Percentiles rank a stretch among this genome's conserved stretches.
phyloP scores from a whole-genome alignment of 1,284 basidiomycete species.

The Peniophora sp. region DNA sequence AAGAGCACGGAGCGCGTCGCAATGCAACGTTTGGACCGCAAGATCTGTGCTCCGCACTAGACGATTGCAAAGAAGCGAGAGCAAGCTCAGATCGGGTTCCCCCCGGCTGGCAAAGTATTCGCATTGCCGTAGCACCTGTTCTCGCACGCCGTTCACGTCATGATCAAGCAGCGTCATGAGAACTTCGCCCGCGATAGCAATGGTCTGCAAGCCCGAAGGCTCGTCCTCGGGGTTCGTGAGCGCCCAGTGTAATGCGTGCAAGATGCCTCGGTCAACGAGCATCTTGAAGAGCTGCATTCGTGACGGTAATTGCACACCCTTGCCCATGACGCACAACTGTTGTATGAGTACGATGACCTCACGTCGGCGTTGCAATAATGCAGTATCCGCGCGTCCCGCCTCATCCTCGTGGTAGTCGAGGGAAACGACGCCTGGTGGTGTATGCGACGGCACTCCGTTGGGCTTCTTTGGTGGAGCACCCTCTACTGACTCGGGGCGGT shows the following conservation, averaged over 20 bases:
- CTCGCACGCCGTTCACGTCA: slow-evolving; percentile 81
- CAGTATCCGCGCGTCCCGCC: slow-evolving; percentile 11
- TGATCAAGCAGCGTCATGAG: slow-evolving; percentile 86
- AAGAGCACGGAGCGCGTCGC: slow-evolving; percentile 83
- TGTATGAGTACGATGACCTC: slow-evolving; percentile 86
- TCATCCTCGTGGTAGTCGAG: slow-evolving; percentile 9
- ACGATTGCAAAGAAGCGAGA: slow-evolving; percentile 70
- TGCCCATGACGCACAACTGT: slow-evolving; percentile 92
- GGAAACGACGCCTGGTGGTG: slow-evolving; percentile 13
- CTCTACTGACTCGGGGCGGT: slow-evolving; percentile 20
- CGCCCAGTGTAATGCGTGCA: slow-evolving; percentile 91
- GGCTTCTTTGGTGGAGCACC: slow-evolving; percentile 6
- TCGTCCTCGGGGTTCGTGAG: slow-evolving; percentile 36
- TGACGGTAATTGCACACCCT: slow-evolving; percentile 87
- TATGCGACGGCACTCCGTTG: slow-evolving; percentile 18
- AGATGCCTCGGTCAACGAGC: slow-evolving; percentile 82
- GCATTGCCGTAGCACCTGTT: slow-evolving; percentile 78
- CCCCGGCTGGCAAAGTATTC: slow-evolving; percentile 55
- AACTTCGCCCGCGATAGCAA: slow-evolving; percentile 84
- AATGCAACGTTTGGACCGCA: slow-evolving; percentile 85
- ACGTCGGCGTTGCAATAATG: slow-evolving; percentile 31
- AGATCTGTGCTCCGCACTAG: slow-evolving; percentile 76
- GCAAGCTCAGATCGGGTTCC: slow-evolving; percentile 62
- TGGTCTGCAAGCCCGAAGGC: slow-evolving; percentile 40
- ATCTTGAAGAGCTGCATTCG: slow-evolving; percentile 86